Percentiles rank a stretch among this genome's conserved stretches.
phyloP scores from a whole-genome alignment of 1,284 basidiomycete genomes.

The Fistulina hepatica region DNA sequence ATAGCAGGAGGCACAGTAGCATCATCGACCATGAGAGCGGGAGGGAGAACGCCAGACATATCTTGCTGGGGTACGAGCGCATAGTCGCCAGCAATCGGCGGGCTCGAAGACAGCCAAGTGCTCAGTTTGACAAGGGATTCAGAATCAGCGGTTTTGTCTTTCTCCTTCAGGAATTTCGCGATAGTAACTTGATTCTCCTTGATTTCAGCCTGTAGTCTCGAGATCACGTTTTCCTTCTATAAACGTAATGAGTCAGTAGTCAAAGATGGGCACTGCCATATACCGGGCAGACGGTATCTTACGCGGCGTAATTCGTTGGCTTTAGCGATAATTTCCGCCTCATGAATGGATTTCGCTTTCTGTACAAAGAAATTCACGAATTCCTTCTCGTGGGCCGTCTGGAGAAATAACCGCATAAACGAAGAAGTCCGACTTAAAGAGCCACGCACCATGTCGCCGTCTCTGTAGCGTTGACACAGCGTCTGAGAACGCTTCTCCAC shows the following conservation, averaged over 20 bases:
- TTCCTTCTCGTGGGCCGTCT: constrained; percentile 38
- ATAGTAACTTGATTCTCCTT: constrained; percentile 32
- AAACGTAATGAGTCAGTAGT: constrained; percentile 3
- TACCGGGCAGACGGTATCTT: constrained; percentile 12
- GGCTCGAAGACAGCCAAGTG: background rate
- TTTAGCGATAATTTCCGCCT: constrained; percentile 38
- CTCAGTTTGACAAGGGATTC: background rate
- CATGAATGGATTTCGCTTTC: constrained; percentile 32
- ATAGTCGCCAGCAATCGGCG: no score
- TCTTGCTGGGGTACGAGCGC: no score
- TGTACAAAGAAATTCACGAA: constrained; percentile 34
- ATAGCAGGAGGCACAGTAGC: no score
- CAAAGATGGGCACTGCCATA: no score
- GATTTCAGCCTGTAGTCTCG: constrained; percentile 28
- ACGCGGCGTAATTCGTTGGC: constrained; percentile 42
- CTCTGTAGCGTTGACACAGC: no score
- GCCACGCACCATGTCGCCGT: no score
- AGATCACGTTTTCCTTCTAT: constrained; percentile 35
- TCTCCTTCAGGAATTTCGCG: constrained; percentile 29
- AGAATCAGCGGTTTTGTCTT: constrained; percentile 15
- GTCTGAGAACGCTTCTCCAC: no score
- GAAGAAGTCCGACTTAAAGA: no score
- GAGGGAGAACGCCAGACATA: no score
- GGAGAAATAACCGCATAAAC: no score
- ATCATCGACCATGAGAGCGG: no score